phyloP scores from a whole-genome alignment of 1,284 basidiomycete genomes.

The Psilocybe mexicana region DNA sequence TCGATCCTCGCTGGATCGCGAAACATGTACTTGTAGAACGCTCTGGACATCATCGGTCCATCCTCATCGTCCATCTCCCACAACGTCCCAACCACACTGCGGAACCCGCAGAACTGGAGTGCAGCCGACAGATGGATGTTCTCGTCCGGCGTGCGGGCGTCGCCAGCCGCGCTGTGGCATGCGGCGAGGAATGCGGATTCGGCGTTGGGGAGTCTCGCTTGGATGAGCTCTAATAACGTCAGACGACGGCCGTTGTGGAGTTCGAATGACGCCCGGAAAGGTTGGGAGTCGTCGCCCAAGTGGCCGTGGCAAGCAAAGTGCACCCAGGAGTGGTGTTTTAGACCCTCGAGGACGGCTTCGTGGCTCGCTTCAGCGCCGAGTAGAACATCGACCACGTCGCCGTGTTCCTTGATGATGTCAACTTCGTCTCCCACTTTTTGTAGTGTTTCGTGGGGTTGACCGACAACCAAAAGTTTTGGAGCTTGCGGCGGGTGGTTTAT shows the following conservation, averaged over 20 bases:
- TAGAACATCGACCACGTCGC: not conserved
- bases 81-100: slow-evolving; percentile 40
- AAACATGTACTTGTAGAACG: slow-evolving; percentile 24
- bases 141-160: slow-evolving; percentile 29
- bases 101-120: slow-evolving; percentile 29
- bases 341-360: not conserved
- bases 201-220: slow-evolving; percentile 24
- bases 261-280: not conserved
- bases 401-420: not conserved
- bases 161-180: slow-evolving; percentile 17
- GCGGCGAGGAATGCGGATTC: slow-evolving; percentile 36
- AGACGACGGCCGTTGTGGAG: slow-evolving; percentile 23
- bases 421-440: not conserved
- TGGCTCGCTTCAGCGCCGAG: not conserved
- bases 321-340: not conserved
- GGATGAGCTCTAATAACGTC: slow-evolving; percentile 28
- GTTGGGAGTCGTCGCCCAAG: not conserved
- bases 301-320: not conserved
- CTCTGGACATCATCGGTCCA: slow-evolving; percentile 21
- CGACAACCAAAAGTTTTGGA: not conserved
- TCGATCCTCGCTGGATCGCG: not conserved
- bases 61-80: slow-evolving; percentile 32
- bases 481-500: too few species aligned
- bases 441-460: not conserved
- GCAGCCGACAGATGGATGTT: slow-evolving; percentile 36